Percentiles rank a stretch among this genome's conserved stretches.
Evolutionary conservation across 2,329 filamentous ascomycete species (phyloP).

Genomic region (Tolypocladium amazonense): DNA sequence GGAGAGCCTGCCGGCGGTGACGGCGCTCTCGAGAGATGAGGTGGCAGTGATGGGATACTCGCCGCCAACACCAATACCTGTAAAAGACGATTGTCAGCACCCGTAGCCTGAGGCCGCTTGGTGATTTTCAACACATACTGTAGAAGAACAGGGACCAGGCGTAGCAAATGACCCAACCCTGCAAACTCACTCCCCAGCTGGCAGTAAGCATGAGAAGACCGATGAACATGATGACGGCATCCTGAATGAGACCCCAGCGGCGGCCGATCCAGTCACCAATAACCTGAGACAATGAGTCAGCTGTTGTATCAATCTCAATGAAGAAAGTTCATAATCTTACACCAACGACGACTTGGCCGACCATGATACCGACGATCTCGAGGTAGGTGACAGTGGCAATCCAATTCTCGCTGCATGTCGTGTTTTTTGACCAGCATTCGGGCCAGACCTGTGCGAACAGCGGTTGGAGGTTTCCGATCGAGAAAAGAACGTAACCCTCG

Average conservation of each 20-base stretch:
- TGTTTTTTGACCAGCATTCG: constrained; percentile 60
- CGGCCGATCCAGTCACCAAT: constrained; percentile 71
- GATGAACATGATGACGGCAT: constrained; percentile 86
- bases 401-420: constrained; percentile 70
- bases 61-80: constrained; percentile 56
- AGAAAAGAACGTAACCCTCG: constrained; percentile 94
- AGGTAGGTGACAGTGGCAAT: constrained; percentile 77
- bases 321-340: constrained; percentile 32
- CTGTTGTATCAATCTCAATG: background rate
- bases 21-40: constrained; percentile 84
- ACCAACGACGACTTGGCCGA: constrained; percentile 82
- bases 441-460: constrained; percentile 70
- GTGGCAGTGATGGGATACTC: constrained; percentile 97
- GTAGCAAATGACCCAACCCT: constrained; percentile 97
- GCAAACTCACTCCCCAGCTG: constrained; percentile 74
- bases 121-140: constrained; percentile 7
- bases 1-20: constrained; percentile 76
- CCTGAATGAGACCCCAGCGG: constrained; percentile 91
- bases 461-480: constrained; percentile 84
- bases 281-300: constrained; percentile 23
- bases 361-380: constrained; percentile 90
- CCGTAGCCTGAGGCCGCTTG: background rate
- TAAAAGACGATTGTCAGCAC: background rate
- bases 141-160: constrained; percentile 85
- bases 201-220: constrained; percentile 87